Conservation (phyloP, 768 basidiomycete genomes). For the Steccherinum ochraceum region DNA sequence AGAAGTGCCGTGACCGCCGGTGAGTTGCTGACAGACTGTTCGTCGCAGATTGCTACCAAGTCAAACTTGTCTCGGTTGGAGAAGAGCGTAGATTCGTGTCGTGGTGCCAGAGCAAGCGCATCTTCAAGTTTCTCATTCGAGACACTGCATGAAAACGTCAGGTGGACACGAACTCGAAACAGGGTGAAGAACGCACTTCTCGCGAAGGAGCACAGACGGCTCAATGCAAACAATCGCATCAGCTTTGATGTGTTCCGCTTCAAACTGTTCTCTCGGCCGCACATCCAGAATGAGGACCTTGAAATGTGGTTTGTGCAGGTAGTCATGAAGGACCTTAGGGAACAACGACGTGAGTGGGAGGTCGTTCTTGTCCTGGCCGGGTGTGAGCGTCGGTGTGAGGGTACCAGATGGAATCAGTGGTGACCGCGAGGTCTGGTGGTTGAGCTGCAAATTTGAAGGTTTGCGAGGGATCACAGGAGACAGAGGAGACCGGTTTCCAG, state of each 20-base stretch:
- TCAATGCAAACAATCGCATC: slow-evolving; percentile 79
- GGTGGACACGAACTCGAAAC: background rate
- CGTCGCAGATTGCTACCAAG: slow-evolving; percentile 81
- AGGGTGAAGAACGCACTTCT: slow-evolving; percentile 44
- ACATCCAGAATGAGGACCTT: slow-evolving; percentile 79
- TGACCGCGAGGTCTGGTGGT: slow-evolving; percentile 26
- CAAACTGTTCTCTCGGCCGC: slow-evolving; percentile 71
- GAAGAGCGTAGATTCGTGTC: slow-evolving; percentile 69
- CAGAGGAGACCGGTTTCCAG: slow-evolving; percentile 14
- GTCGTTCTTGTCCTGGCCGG: background rate
- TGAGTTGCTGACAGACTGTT: slow-evolving; percentile 41
- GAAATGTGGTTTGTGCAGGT: slow-evolving; percentile 40
- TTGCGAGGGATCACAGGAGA: slow-evolving; percentile 38
- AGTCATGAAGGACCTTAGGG: slow-evolving; percentile 54
- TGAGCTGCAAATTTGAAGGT: slow-evolving; percentile 34
- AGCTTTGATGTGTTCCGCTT: slow-evolving; percentile 62
- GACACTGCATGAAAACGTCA: slow-evolving; percentile 38
- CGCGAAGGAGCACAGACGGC: slow-evolving; percentile 64
- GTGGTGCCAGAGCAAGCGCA: slow-evolving; percentile 64
- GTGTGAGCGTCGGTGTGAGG: background rate
- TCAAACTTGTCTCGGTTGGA: slow-evolving; percentile 84
- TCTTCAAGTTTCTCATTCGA: slow-evolving; percentile 65
- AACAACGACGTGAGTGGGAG: slow-evolving; percentile 56
- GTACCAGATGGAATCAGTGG: slow-evolving; percentile 10
- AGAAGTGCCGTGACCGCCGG: slow-evolving; percentile 56